Percentiles rank a stretch among this genome's conserved stretches.
Conservation (phyloP, 2,329 filamentous ascomycete species). For the Claviceps digitariae region DNA sequence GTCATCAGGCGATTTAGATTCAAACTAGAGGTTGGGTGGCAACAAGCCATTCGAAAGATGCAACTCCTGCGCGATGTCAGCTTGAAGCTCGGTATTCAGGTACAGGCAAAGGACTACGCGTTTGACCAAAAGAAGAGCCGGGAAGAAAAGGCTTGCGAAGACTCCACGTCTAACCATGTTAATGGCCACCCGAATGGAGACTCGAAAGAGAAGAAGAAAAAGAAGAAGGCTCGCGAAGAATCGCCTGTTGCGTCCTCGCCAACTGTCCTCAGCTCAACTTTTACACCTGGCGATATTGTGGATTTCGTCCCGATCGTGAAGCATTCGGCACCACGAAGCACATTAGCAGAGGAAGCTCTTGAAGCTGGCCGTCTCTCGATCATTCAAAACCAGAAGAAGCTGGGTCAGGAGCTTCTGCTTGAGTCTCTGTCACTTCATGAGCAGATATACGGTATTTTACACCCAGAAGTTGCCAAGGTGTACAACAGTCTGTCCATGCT, state of each 20-base stretch:
- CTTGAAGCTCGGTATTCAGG: constrained; percentile 78
- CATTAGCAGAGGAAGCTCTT: constrained; percentile 85
- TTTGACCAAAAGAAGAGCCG: constrained; percentile 18
- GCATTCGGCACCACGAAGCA: constrained; percentile 81
- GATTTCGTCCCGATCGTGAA: constrained; percentile 93
- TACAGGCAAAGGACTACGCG: constrained; percentile 52
- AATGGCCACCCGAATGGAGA: constrained; percentile 31
- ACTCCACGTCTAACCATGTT: constrained; percentile 18
- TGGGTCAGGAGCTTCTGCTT: constrained; percentile 89
- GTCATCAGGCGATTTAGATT: constrained; percentile 64
- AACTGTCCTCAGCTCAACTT: constrained; percentile 32
- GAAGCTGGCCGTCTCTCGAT: constrained; percentile 96
- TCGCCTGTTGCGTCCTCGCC: constrained; percentile 35
- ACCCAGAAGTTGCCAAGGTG: constrained; percentile 87
- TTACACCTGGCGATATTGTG: constrained; percentile 71
- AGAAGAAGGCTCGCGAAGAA: constrained; percentile 49
- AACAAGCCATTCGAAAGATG: constrained; percentile 52
- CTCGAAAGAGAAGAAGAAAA: constrained; percentile 35
- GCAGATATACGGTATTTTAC: constrained; percentile 95
- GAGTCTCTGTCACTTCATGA: constrained; percentile 93
- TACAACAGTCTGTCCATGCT: constrained; percentile 94
- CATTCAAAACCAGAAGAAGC: constrained; percentile 84
- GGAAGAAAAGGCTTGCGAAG: constrained; percentile 18
- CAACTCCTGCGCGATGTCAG: constrained; percentile 83
- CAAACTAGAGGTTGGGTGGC: constrained; percentile 55